Evolutionary conservation across 768 basidiomycete genomes (phyloP).

Genomic region (Myochromella boudieri): DNA sequence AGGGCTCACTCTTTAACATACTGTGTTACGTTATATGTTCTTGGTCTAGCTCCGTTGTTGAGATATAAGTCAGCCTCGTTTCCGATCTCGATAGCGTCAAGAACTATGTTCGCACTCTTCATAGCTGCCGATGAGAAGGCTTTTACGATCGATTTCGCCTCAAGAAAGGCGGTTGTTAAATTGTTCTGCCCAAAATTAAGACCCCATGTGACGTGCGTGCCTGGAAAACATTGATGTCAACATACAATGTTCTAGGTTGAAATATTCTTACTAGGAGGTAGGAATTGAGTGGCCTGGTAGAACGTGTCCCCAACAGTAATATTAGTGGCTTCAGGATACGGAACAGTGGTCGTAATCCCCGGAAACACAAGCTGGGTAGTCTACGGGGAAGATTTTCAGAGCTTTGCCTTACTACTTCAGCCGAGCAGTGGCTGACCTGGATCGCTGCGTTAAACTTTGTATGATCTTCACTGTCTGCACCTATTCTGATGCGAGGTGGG

Average conservation of each 20-base stretch:
- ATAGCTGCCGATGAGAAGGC: conserved; percentile 46
- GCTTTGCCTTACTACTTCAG: not conserved
- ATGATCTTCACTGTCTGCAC: conserved; percentile 57
- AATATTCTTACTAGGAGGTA: conserved; percentile 12
- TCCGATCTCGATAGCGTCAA: conserved; percentile 62
- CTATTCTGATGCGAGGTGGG: conserved; percentile 57
- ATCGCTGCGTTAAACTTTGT: conserved; percentile 52
- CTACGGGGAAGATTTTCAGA: conserved; percentile 20
- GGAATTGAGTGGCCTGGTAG: conserved; percentile 33
- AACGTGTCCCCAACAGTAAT: conserved; percentile 57
- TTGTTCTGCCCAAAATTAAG: conserved; percentile 61
- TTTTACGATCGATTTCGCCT: conserved; percentile 45
- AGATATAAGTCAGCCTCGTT: conserved; percentile 61
- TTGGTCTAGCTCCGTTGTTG: conserved; percentile 41
- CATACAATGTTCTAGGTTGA: not conserved
- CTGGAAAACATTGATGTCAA: conserved; percentile 25
- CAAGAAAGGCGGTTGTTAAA: conserved; percentile 47
- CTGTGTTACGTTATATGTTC: conserved; percentile 37
- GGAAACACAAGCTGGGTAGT: conserved; percentile 51
- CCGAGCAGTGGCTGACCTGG: conserved; percentile 32
- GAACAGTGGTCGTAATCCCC: conserved; percentile 42
- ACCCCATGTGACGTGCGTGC: conserved; percentile 66
- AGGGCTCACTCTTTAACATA: conserved; percentile 54
- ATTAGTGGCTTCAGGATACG: conserved; percentile 65
- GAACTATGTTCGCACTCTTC: conserved; percentile 37